A percentile compares a stretch with the other conserved stretches of the same genome.
phyloP scores from a whole-genome alignment of 345 rosid genomes.

The Populus pruinosa region DNA sequence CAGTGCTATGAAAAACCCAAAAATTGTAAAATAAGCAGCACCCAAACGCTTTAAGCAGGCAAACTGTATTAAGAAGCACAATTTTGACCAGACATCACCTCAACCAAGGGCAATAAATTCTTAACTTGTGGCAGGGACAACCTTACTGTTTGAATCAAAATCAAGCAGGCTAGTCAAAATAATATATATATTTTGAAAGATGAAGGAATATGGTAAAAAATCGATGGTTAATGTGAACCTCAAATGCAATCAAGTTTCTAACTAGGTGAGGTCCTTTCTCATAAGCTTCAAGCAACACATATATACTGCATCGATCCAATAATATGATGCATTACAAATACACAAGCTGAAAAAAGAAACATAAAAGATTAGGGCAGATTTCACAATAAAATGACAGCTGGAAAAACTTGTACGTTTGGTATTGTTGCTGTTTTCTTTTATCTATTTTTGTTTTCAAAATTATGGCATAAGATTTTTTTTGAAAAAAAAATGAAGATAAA shows the following conservation, averaged over 20 bases:
- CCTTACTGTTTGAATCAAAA: not conserved
- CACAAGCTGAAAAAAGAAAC: conserved; percentile 6
- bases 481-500: too few relatives aligned
- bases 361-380: not conserved
- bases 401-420: not conserved
- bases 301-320: conserved; percentile 1
- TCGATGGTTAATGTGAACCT: not conserved
- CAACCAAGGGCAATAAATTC: not conserved
- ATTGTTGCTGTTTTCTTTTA: too few relatives aligned
- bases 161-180: not conserved
- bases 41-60: not conserved
- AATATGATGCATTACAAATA: not conserved
- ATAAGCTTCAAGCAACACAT: conserved; percentile 3
- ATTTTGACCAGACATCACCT: not conserved
- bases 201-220: not conserved
- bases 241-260: not conserved
- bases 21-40: not conserved
- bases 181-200: not conserved
- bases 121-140: not conserved
- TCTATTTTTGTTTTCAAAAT: too few relatives aligned
- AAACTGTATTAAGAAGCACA: not conserved
- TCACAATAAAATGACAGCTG: not conserved
- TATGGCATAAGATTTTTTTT: too few relatives aligned
- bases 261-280: not conserved
- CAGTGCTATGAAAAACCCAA: not conserved